phyloP scores from a whole-genome alignment of 164 flowering plant species.

The Magnolia sinica region DNA sequence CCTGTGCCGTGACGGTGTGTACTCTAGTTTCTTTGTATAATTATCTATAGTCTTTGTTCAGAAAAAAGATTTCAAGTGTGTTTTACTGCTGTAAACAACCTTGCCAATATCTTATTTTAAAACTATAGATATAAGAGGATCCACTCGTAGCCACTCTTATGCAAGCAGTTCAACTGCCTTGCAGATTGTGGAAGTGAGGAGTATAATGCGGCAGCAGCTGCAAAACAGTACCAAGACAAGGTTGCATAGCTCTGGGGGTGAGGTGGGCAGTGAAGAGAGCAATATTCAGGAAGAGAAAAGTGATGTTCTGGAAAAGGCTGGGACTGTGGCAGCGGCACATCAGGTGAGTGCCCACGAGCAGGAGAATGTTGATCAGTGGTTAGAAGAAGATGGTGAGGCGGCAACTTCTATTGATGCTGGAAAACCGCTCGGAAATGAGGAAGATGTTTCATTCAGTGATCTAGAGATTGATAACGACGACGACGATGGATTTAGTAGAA shows the following conservation, averaged over 20 bases:
- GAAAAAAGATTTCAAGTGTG: neutral
- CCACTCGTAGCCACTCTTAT: neutral
- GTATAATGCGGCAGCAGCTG: conserved; percentile 39
- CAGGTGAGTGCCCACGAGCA: conserved; percentile 19
- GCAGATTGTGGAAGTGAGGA: conserved; percentile 53
- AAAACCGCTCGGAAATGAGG: conserved; percentile 30
- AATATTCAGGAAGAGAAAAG: conserved; percentile 15
- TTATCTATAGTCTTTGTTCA: neutral
- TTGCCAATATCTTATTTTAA: neutral
- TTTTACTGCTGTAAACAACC: neutral
- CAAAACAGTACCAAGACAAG: conserved; percentile 21
- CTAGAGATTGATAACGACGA: conserved; percentile 48
- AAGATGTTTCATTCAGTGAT: conserved; percentile 66
- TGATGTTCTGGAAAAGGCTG: conserved; percentile 16
- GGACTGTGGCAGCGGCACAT: conserved; percentile 16
- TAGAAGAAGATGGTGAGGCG: conserved; percentile 25
- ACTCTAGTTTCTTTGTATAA: too few relatives aligned
- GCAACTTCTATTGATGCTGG: conserved; percentile 18
- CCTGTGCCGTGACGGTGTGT: too few relatives aligned
- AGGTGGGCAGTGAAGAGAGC: conserved; percentile 11
- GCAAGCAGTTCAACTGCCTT: conserved; percentile 2
- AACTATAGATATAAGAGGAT: neutral
- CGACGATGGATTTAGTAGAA: conserved; percentile 25
- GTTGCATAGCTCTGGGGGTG: conserved; percentile 11
- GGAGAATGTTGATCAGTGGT: conserved; percentile 22